These are phyloP conservation scores for Leccinum aurantiacum DNA, from an alignment of 768 basidiomycete genomes.

Conservation along the genomic window DNA sequence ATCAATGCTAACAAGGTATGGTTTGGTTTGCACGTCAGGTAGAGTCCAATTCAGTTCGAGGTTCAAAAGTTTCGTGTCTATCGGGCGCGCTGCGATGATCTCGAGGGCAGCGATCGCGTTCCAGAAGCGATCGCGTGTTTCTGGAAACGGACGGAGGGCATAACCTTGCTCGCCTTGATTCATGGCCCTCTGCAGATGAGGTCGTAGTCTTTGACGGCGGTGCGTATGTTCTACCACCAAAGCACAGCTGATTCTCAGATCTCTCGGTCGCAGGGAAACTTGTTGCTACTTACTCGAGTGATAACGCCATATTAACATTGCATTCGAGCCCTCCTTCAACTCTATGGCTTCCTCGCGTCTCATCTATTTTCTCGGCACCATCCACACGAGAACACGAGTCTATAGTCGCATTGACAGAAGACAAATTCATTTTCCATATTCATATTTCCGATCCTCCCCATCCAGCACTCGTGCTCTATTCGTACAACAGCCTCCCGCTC, in stretches of 20 bases:
- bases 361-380: constrained; percentile 66
- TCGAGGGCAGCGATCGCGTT: too few species aligned
- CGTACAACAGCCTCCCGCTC: constrained; percentile 55
- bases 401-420: constrained; percentile 66
- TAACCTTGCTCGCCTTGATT: constrained; percentile 46
- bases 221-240: constrained; percentile 28
- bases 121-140: too few species aligned
- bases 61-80: too few species aligned
- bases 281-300: constrained; percentile 58
- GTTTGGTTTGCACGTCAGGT: too few species aligned
- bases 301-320: constrained; percentile 48
- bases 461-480: constrained; percentile 46
- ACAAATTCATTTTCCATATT: constrained; percentile 59
- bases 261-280: constrained; percentile 43
- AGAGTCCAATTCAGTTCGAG: too few species aligned
- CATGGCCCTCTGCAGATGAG: constrained; percentile 58
- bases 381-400: constrained; percentile 51
- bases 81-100: too few species aligned
- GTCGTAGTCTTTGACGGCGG: constrained; percentile 73
- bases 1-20: too few species aligned
- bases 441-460: constrained; percentile 37
- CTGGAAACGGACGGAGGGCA: constrained; percentile 45
- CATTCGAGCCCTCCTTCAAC: constrained; percentile 47
- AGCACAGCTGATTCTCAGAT: constrained; percentile 5
- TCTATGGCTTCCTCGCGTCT: constrained; percentile 50